These are phyloP conservation scores for Polyrhizophydium stewartii DNA, from an alignment of 371 early-diverging fungal genomes.

Conservation along the genomic window DNA sequence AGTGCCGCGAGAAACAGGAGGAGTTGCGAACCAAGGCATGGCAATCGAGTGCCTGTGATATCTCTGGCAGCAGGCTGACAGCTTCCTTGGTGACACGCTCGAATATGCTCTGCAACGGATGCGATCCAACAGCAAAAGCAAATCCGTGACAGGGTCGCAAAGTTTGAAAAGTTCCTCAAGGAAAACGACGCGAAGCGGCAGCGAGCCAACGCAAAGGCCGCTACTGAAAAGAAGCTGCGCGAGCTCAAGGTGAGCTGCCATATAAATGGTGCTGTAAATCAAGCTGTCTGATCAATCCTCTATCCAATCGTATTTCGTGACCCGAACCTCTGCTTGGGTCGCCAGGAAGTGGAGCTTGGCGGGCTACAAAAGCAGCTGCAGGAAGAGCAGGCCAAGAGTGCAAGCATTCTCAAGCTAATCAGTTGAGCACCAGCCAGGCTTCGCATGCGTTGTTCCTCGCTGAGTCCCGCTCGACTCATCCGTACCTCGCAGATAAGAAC, in stretches of 20 bases:
- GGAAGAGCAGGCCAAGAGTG: constrained; percentile 31
- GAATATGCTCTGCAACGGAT: too few species aligned
- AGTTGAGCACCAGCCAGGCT: constrained; percentile 16
- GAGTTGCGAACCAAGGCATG: constrained; percentile 45
- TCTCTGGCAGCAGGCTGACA: neutral
- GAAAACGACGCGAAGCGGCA: constrained; percentile 59
- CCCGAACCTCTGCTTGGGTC: too few species aligned
- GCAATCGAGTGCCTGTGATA: neutral
- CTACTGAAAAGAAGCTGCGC: constrained; percentile 40
- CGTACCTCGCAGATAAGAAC: constrained; percentile 32
- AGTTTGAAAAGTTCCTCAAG: constrained; percentile 56
- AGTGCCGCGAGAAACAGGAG: constrained; percentile 52
- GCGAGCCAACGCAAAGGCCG: constrained; percentile 47
- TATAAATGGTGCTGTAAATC: neutral
- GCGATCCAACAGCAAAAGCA: constrained; percentile 44
- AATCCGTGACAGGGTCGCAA: constrained; percentile 49
- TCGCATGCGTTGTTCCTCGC: neutral
- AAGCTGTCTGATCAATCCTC: constrained; percentile 1
- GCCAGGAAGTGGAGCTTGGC: constrained; percentile 39
- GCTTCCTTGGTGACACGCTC: neutral
- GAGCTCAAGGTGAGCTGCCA: constrained; percentile 39
- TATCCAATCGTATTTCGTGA: neutral
- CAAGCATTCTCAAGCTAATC: constrained; percentile 27
- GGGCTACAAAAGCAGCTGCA: constrained; percentile 22
- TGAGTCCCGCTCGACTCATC: neutral